Base-by-base conservation (phyloP, 2,329 filamentous ascomycete genomes). In the Hypomyces perniciosus region DNA sequence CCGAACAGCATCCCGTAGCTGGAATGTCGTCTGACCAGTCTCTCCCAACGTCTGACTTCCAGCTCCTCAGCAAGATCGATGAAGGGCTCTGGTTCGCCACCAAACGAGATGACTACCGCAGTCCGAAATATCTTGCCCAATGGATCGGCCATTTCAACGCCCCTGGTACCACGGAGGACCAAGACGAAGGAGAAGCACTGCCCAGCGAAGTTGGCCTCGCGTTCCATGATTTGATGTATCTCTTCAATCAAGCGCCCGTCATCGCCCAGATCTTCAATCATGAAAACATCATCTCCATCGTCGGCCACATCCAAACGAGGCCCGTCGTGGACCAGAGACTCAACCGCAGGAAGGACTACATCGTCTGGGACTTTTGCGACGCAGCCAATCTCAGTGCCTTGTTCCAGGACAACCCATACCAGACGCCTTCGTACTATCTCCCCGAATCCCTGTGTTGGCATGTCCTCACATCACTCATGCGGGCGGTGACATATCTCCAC, bases 391-490 rank as follows among this genome's bases (percentile, higher is more conserved):
- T 81, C 34, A 66, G 67, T 27, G 67, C 67, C 30, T 56, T 80
- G 8, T 64, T 77, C 26, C 42, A 64, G 2, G 58, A 63, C 12
- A 55, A 64, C 28, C 57, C 54, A 4, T 53, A 57, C 12, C 38
- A 49, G 2, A 30, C 54, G 30, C 12, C 55, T 5, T 38, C 49
- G 4, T 61, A 59, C 9, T 76, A 75, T 54, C 59, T 79, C 9
- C 77, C 77, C 0, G 78, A 81, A 56, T 68, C 69, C 2, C 65
- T 81, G 9, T 77, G 77, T 55, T 82, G 78, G 78, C 78, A 81
- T 57, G 77, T 81, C 7, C 65, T 76, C 9, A 60, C 67, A 8
- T 74, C 72, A 6, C 61, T 80, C 43, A 62, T 75, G 10, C 67
- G 68, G n/a, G 77, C 76, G 2, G 66, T 81, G 37, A 62, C 72